A percentile compares a stretch with the other conserved stretches of the same genome.
phyloP scores from a whole-genome alignment of 2,329 filamentous ascomycete genomes.

The Aspergillus quadrilineatus region DNA sequence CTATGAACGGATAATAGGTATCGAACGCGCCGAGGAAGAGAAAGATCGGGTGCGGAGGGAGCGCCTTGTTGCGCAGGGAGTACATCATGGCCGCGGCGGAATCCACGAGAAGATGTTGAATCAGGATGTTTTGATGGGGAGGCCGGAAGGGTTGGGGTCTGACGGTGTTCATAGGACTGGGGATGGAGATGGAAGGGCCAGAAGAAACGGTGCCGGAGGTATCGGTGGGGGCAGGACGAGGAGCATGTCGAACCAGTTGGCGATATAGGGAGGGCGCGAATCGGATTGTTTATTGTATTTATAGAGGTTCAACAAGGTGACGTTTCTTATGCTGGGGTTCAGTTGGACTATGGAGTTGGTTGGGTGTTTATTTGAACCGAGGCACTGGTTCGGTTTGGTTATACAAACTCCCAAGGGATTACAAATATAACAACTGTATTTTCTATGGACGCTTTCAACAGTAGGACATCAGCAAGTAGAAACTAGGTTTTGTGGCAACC shows the following conservation, averaged over 20 bases:
- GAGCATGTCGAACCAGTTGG: neutral
- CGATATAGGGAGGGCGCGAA: neutral
- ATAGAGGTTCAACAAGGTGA: no score
- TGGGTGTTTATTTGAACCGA: no score
- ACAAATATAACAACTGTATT: neutral
- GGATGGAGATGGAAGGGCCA: neutral
- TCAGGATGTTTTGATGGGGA: conserved; percentile 11
- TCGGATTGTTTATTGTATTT: neutral
- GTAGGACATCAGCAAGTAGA: neutral
- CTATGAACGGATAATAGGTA: conserved; percentile 10
- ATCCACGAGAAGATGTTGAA: conserved; percentile 31
- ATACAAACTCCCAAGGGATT: neutral
- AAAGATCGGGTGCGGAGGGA: conserved; percentile 12
- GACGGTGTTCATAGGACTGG: conserved; percentile 9
- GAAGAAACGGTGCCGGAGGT: neutral
- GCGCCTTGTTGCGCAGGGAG: conserved; percentile 14
- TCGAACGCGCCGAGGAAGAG: conserved; percentile 34
- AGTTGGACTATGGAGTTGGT: no score
- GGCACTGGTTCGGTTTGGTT: no score
- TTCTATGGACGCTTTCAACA: neutral
- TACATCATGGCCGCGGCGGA: conserved; percentile 23
- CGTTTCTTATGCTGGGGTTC: no score
- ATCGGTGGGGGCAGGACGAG: neutral
- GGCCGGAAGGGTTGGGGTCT: conserved; percentile 4
- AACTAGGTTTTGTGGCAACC: neutral